These are phyloP conservation scores for Trichoderma sp. DNA, from an alignment of 2,329 filamentous ascomycete species.

Conservation along the genomic window DNA sequence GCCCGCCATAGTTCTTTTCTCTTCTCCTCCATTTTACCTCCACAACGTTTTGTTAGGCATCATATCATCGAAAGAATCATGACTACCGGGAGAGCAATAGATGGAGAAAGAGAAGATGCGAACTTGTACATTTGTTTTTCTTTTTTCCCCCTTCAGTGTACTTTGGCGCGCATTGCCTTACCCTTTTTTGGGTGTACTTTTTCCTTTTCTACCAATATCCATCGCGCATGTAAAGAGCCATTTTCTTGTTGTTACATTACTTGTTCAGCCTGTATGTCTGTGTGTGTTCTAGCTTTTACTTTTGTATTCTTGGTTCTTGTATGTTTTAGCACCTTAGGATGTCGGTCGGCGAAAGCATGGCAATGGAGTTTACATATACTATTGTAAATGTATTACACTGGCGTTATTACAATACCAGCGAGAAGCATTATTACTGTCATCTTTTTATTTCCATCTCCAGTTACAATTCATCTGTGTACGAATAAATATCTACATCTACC, in stretches of 20 bases:
- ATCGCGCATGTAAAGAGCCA: not conserved
- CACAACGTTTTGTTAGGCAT: not conserved
- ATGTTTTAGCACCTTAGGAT: not conserved
- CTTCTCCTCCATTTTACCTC: not conserved
- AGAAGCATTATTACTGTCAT: not conserved
- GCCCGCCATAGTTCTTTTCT: not conserved
- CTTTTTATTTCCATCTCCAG: not conserved
- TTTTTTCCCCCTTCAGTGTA: not conserved
- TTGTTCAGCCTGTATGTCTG: not conserved
- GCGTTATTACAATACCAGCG: not conserved
- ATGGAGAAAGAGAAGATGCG: not conserved
- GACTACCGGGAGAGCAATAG: not conserved
- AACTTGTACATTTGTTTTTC: not conserved
- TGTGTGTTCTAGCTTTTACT: not conserved
- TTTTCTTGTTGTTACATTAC: not conserved
- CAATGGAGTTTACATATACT: constrained; percentile 1
- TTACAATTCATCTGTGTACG: not conserved
- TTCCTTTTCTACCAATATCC: not conserved
- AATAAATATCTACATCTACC: not conserved
- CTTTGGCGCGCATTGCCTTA: not conserved
- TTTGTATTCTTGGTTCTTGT: not conserved
- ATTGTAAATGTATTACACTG: not conserved
- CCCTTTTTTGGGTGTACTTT: not conserved
- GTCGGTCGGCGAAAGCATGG: constrained; percentile 11
- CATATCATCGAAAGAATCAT: no score